A percentile compares a stretch with the other conserved stretches of the same genome.
phyloP scores from a whole-genome alignment of 1,284 basidiomycete genomes.

The Ganoderma sinense region DNA sequence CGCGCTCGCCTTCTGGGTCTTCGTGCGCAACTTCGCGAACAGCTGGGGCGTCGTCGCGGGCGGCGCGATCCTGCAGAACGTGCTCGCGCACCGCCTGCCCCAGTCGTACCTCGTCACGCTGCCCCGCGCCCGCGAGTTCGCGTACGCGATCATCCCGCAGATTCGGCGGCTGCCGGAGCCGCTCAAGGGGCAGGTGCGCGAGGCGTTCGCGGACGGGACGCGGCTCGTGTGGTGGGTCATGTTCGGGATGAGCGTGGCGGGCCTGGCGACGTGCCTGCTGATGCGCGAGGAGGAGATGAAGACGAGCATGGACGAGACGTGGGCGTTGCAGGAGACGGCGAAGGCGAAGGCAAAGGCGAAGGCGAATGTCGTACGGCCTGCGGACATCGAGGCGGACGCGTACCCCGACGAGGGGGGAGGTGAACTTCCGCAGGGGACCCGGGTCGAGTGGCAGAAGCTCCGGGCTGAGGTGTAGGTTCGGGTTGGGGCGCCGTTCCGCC shows the following conservation, averaged over 20 bases:
- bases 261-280: slow-evolving; percentile 20
- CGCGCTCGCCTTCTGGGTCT: slow-evolving; percentile 42
- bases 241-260: slow-evolving; percentile 21
- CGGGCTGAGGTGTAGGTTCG: background rate
- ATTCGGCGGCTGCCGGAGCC: slow-evolving; percentile 16
- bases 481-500: background rate
- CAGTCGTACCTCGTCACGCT: slow-evolving; percentile 17
- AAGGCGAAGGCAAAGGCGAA: slow-evolving; percentile 3
- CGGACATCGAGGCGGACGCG: background rate
- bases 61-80: slow-evolving; percentile 29
- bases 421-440: background rate
- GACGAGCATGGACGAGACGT: slow-evolving; percentile 18
- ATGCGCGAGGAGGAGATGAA: slow-evolving; percentile 25
- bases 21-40: slow-evolving; percentile 39
- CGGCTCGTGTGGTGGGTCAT: slow-evolving; percentile 27
- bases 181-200: slow-evolving; percentile 23
- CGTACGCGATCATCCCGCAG: slow-evolving; percentile 28
- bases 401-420: background rate
- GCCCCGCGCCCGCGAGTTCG: slow-evolving; percentile 25
- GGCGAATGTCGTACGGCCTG: background rate
- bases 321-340: slow-evolving; percentile 27
- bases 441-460: background rate
- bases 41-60: slow-evolving; percentile 31
- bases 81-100: slow-evolving; percentile 21
- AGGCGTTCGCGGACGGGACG: slow-evolving; percentile 25